phyloP scores from a whole-genome alignment of 495 filamentous ascomycete genomes.

The Penicillium desertorum region DNA sequence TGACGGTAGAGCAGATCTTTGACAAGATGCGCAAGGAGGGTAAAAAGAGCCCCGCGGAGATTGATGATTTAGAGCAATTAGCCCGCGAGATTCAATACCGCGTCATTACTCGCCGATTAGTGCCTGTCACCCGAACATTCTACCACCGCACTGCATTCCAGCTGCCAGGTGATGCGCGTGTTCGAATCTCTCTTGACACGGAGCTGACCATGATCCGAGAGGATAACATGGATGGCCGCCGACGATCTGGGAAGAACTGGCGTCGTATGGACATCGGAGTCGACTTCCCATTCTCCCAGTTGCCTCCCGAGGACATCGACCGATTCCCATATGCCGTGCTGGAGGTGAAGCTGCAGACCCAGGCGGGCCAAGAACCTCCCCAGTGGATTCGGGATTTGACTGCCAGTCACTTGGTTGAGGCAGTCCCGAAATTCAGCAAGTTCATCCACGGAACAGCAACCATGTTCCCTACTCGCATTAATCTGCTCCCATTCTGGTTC shows the following conservation, averaged over 20 bases:
- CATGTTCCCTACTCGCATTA: slow-evolving; percentile 81
- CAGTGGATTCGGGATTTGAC: slow-evolving; percentile 94
- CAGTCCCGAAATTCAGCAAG: slow-evolving; percentile 98
- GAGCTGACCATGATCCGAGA: slow-evolving; percentile 93
- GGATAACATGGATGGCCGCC: slow-evolving; percentile 84
- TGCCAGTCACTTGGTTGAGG: slow-evolving; percentile 91
- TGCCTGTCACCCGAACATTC: slow-evolving; percentile 87
- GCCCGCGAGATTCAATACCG: slow-evolving; percentile 93
- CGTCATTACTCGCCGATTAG: slow-evolving; percentile 75
- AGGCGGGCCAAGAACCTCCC: slow-evolving; percentile 93
- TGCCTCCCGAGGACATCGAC: slow-evolving; percentile 79
- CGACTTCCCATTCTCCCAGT: slow-evolving; percentile 89
- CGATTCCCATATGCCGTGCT: slow-evolving; percentile 95
- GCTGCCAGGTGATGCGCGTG: slow-evolving; percentile 90
- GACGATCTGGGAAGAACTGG: slow-evolving; percentile 85
- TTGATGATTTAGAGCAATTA: slow-evolving; percentile 84
- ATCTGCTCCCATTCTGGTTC: slow-evolving; percentile 94
- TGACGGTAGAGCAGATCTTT: slow-evolving; percentile 80
- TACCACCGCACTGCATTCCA: slow-evolving; percentile 99
- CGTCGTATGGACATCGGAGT: slow-evolving; percentile 96
- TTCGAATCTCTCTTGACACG: slow-evolving; percentile 95
- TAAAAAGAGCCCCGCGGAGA: slow-evolving; percentile 87
- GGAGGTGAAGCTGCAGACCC: slow-evolving; percentile 97
- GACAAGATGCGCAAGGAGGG: slow-evolving; percentile 93
- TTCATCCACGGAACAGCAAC: slow-evolving; percentile 95